Base-by-base conservation (phyloP, 139 green algal genomes). In the Auxenochlorella protothecoides region DNA sequence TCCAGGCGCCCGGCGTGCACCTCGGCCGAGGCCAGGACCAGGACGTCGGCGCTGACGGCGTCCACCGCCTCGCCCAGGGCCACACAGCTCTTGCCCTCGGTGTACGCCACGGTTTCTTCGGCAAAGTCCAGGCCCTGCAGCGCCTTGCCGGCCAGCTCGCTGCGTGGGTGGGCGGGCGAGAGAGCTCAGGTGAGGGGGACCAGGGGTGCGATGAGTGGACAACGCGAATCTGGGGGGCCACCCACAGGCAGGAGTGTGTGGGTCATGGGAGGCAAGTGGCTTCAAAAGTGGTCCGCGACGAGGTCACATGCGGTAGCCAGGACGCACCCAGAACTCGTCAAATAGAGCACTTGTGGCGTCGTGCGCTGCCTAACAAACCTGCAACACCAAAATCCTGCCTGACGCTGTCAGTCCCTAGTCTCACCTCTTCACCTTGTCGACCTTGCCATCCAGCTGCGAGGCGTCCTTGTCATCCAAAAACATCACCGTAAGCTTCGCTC, bases 1-100 rank as follows among this genome's bases (percentile, higher is more conserved):
- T 96, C 86, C 16, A 96, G 81, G 53, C 84, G 72, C 76, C 95
- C 92, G 27, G 81, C 71, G 69, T 95, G 89, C 10, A 95, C 82
- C 51, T 84, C 80, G 68, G 89, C 74, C 0, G 74, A 74, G 72
- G 63, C 75, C 5, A 89, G 82, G 64, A 91, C 81, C 67, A 95
- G 72, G 74, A 95, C 68, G 73, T 95, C 88, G 15, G 86, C 87
- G 0, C 63, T 56, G 1, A 92, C 76, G 55, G 85, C 82, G 79
- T 95, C 89, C 0, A 70, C 78, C 55, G 71, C 73, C 57, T 83
- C 78, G 6, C 77, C 77, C 61, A 83, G 63, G 59, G 78, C 78
- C 27, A 77, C 73, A 4, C 52, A 68, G 16, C 78, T 73, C 69
- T 77, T 77, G 12, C 73, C 69, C 61, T 59, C 61, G 59, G 51